Conservation (phyloP, 208 protist species). For the Leishmania turanica region DNA sequence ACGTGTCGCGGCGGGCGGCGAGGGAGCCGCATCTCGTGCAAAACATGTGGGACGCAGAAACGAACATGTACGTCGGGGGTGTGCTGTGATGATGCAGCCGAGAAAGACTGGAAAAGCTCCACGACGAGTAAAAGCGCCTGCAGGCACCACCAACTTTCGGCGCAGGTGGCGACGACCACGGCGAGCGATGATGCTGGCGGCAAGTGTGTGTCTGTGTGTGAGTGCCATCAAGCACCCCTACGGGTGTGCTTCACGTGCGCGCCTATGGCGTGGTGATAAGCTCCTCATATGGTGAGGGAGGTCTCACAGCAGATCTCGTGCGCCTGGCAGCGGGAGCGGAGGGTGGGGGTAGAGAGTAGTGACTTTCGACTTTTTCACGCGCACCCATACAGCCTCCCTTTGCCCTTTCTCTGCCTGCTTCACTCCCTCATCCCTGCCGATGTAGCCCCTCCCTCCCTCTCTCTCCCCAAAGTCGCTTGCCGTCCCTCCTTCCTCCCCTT, state of each 20-base stretch:
- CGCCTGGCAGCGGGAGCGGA: neutral
- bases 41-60: slow-evolving; percentile 62
- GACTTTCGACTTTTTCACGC: neutral
- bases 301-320: neutral
- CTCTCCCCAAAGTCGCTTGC: no score
- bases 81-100: slow-evolving; percentile 15
- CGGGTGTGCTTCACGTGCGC: neutral
- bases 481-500: neutral
- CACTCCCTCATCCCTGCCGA: neutral
- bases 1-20: slow-evolving; percentile 14
- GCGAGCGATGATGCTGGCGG: neutral
- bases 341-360: neutral
- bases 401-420: neutral
- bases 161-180: neutral
- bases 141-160: neutral
- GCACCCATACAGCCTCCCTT: neutral
- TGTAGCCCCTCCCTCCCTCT: neutral
- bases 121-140: neutral
- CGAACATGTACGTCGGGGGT: slow-evolving; percentile 63
- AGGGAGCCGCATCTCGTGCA: slow-evolving; percentile 15
- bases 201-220: neutral
- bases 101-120: neutral
- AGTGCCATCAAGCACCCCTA: neutral
- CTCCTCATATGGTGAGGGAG: neutral
- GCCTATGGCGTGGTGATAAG: neutral